A percentile compares a stretch with the other conserved stretches of the same genome.
Evolutionary conservation across 106 monocot genomes (phyloP).

Genomic region (Dendrobium chrysotoxum): DNA sequence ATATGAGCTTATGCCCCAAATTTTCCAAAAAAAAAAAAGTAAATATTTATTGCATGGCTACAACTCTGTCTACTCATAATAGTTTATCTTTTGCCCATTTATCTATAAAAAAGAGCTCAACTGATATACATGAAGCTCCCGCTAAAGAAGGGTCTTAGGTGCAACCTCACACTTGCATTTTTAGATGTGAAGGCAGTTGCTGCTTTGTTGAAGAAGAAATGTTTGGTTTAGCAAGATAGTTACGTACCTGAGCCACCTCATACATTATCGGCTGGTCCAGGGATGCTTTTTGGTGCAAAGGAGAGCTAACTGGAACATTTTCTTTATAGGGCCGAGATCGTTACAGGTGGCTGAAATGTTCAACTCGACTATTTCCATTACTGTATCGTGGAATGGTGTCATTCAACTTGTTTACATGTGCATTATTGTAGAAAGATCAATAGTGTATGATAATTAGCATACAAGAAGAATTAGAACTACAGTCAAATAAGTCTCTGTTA

Average conservation of each 20-base stretch:
- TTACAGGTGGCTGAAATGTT: slow-evolving; percentile 59
- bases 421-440: slow-evolving; percentile 35
- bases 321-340: slow-evolving; percentile 58
- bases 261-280: slow-evolving; percentile 79
- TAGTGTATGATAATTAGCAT: not conserved
- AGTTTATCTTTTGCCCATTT: too few relatives aligned
- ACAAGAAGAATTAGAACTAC: not conserved
- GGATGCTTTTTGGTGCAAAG: too few relatives aligned
- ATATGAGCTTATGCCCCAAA: too few relatives aligned
- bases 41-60: too few relatives aligned
- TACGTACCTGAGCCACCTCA: slow-evolving; percentile 46
- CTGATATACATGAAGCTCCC: too few relatives aligned
- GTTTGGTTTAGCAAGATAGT: too few relatives aligned
- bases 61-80: too few relatives aligned
- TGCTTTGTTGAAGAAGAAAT: too few relatives aligned
- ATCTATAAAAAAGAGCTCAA: too few relatives aligned
- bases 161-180: too few relatives aligned
- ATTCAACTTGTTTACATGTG: slow-evolving; percentile 48
- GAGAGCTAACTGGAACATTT: slow-evolving; percentile 77
- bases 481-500: slow-evolving; percentile 60
- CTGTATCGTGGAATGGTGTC: slow-evolving; percentile 64
- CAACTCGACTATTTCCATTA: slow-evolving; percentile 78
- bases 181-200: slow-evolving; percentile 5
- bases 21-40: too few relatives aligned
- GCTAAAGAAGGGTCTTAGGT: too few relatives aligned